phyloP scores from a whole-genome alignment of 805 yeast species.

The Starmerella powellii region DNA sequence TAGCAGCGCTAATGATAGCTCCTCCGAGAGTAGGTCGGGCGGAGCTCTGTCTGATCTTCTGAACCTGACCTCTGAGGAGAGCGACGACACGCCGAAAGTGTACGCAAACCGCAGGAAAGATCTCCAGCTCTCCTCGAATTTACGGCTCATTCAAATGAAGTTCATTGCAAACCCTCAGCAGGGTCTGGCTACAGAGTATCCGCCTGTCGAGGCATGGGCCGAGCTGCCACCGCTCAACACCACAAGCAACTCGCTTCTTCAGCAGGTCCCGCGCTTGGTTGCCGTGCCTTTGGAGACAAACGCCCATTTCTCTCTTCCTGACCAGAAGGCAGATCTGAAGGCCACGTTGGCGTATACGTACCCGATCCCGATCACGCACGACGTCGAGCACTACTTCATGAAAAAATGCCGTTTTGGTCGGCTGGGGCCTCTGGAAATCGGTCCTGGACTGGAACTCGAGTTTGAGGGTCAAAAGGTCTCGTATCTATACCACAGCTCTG shows the following conservation, averaged over 20 bases:
- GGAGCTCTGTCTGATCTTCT: background rate
- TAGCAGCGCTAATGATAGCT: background rate
- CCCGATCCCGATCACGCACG: constrained; percentile 29
- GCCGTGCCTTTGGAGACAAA: constrained; percentile 38
- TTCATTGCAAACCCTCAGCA: constrained; percentile 14
- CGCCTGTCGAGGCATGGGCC: constrained; percentile 49
- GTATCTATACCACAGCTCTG: constrained; percentile 36
- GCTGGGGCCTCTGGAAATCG: constrained; percentile 29
- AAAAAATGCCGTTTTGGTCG: constrained; percentile 20
- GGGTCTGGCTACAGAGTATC: constrained; percentile 28
- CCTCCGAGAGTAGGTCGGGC: too few species aligned
- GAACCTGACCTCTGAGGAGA: background rate
- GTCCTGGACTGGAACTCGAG: constrained; percentile 32
- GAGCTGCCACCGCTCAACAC: constrained; percentile 30
- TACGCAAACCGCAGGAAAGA: constrained; percentile 11
- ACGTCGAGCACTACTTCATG: constrained; percentile 34
- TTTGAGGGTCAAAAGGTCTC: constrained; percentile 32
- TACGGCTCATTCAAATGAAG: constrained; percentile 10
- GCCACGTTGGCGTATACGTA: constrained; percentile 30
- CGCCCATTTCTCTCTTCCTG: constrained; percentile 36
- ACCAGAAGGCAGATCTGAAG: constrained; percentile 35
- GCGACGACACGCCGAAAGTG: constrained; percentile 3
- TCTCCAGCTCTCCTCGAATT: background rate
- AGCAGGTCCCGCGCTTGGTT: constrained; percentile 31
- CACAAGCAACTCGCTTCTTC: constrained; percentile 27